Evolutionary conservation across 768 basidiomycete species (phyloP).

Genomic region (Phlebiopsis gigantea): DNA sequence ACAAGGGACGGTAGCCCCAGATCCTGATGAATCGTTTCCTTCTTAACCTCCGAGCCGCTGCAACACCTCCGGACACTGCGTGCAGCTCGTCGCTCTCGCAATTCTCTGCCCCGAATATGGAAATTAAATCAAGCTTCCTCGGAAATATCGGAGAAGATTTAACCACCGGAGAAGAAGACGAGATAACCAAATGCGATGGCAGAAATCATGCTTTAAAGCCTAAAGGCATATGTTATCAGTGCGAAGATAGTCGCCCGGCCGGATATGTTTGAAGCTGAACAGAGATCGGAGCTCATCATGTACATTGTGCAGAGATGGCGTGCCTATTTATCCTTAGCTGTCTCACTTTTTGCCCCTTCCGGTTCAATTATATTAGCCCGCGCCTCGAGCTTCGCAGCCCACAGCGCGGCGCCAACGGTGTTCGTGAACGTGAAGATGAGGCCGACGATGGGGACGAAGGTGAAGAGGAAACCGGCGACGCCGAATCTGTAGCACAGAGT

Average conservation of each 20-base stretch:
- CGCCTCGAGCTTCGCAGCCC: conserved; percentile 62
- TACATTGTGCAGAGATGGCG: too few relatives aligned
- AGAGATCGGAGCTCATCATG: too few relatives aligned
- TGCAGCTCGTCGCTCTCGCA: neutral
- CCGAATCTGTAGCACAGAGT: conserved; percentile 41
- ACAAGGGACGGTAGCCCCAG: too few relatives aligned
- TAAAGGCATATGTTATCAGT: too few relatives aligned
- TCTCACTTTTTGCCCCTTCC: neutral
- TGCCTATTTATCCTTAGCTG: conserved; percentile 2
- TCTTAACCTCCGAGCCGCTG: neutral
- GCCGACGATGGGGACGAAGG: conserved; percentile 55
- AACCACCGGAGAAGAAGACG: neutral
- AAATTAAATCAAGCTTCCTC: neutral
- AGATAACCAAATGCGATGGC: too few relatives aligned
- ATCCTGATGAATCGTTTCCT: neutral
- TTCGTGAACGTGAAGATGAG: conserved; percentile 59
- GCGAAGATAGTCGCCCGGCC: too few relatives aligned
- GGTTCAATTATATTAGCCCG: conserved; percentile 20
- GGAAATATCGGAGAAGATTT: neutral
- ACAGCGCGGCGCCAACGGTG: conserved; percentile 66
- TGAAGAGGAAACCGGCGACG: conserved; percentile 49
- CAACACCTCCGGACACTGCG: neutral
- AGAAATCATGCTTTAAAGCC: too few relatives aligned
- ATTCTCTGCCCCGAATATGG: neutral
- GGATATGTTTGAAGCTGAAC: too few relatives aligned